Conservation (phyloP, 306 rosid genomes). For the Cicer judaicum region DNA sequence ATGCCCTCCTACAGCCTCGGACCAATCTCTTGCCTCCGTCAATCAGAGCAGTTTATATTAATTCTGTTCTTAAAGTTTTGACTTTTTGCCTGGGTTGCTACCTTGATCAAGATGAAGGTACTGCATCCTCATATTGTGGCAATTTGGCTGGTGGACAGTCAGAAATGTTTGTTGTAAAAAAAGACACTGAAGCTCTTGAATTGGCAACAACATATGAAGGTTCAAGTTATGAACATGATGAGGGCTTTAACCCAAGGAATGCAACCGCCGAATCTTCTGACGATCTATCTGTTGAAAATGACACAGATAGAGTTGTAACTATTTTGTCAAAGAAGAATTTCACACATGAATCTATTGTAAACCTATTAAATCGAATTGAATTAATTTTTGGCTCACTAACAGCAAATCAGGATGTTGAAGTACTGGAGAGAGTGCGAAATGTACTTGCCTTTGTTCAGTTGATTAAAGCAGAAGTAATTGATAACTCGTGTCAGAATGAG, state of each 20-base stretch:
- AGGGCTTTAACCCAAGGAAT: slow-evolving; percentile 61
- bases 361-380: slow-evolving; percentile 63
- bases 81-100: slow-evolving; percentile 66
- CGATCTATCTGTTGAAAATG: slow-evolving; percentile 46
- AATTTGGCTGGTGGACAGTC: slow-evolving; percentile 44
- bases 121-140: slow-evolving; percentile 41
- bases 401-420: slow-evolving; percentile 75
- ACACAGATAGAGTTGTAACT: slow-evolving; percentile 41
- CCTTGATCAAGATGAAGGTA: slow-evolving; percentile 53
- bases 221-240: slow-evolving; percentile 52
- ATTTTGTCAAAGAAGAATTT: slow-evolving; percentile 44
- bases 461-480: slow-evolving; percentile 56
- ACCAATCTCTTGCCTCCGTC: slow-evolving; percentile 77
- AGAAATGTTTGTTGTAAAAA: slow-evolving; percentile 43
- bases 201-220: slow-evolving; percentile 47
- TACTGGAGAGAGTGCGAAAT: slow-evolving; percentile 79
- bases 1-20: slow-evolving; percentile 93
- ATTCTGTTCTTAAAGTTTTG: slow-evolving; percentile 74
- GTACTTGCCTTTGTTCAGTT: slow-evolving; percentile 68
- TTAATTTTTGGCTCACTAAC: slow-evolving; percentile 61
- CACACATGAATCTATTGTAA: slow-evolving; percentile 55
- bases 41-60: slow-evolving; percentile 79
- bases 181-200: slow-evolving; percentile 47
- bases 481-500: slow-evolving; percentile 47
- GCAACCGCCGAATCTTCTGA: slow-evolving; percentile 51